Base-by-base conservation (phyloP, 352 stramenopile genomes). In the Thraustotheca clavata region DNA sequence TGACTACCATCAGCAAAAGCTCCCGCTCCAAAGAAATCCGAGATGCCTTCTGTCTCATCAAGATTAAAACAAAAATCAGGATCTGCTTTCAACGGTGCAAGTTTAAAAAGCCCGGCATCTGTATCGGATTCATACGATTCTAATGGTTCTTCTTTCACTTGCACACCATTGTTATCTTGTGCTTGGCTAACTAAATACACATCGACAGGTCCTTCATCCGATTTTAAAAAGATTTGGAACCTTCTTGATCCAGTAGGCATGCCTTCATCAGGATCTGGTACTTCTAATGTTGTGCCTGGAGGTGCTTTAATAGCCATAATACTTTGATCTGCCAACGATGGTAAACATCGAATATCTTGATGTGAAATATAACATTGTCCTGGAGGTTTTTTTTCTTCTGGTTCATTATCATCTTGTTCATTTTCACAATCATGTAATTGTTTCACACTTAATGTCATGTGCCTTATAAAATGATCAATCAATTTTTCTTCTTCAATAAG, bases 141-240 rank as follows among this genome's bases (percentile, higher is more conserved):
- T 4, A 62, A 7, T 20, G 49, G 48, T 50, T 18, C 63, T 63
- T 27, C 65, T 49, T 59, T 61, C 32, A 36, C 39, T 3, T 32
- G 14, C 11, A 57, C 46, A 1, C 39, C 54, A 22, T 83, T 68
- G 32, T 78, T 77, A 29, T 82, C 74, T 46, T 67, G 31, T 14
- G 75, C 63, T 52, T 80, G 77, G 54, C 80, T 83, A 59, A 96
- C 83, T 73, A 96, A 83, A 75, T 94, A 96, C 8, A 96, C 86
- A 70, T 96, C 88, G 31, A 96, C 86, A 3, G 87, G 86, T 29
- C 87, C 87, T 77, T 94, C 80, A 74, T 79, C 86, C 35, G 80
- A 91, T 65, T 95, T 94, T n/a, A 98, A 72, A 40, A 94, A 98
- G 62, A 98, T 96, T 71, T 98, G 88, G 73, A 94, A 98, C 36